Base-by-base conservation (phyloP, 1,284 basidiomycete species). In the Rhodotorula sp. region DNA sequence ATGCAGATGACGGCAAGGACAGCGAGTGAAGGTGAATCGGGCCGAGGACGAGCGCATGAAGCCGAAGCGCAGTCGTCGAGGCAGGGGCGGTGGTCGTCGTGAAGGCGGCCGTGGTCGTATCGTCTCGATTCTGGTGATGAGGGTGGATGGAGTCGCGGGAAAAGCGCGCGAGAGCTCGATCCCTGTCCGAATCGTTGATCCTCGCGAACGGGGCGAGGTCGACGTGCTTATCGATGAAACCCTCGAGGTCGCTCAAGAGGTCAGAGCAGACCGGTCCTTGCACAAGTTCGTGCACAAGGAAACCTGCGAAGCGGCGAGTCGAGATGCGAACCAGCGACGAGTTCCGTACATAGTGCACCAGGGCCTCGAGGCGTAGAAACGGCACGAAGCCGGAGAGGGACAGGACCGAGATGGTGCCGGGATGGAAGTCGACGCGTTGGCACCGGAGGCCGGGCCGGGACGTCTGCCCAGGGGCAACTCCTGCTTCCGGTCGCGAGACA, bases 231-330 rank as follows among this genome's bases (percentile, higher is more conserved):
- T 23, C 29, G 23, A 59, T 49, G 39, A 71, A 70, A 10, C n/a
- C n/a, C 2, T 39, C 23, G 21, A 74, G 54, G 47, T 68, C 62
- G 5, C 23, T 54, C 29, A 71, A 57, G 3, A 71, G 43, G 7
- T 74, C 72, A n/a, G 60, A 62, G 29, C 61, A 59, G 23, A 68
- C 67, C 29, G 49, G 64, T 1, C 63, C 62, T 26, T 74, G 69
- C 16, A 67, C 58, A 12, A 61, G 46, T 5, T 74, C 69, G 5
- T 58, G 61, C n/a, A 74, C 59, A 12, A 74, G 58, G 47, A 66
- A 69, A 16, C 47, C 49, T 10, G 51, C 67, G 21, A 69, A 23
- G 2, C 62, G 16, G 3, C 48, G 48, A 15, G 68, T 67, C 7
- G 56, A 49, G 31, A 26, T 29, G 49, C 67, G 67, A 8, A 67